Percentiles rank a stretch among this genome's conserved stretches.
Evolutionary conservation across 139 green algal genomes (phyloP).

Genomic region (Picochlorum sp.): DNA sequence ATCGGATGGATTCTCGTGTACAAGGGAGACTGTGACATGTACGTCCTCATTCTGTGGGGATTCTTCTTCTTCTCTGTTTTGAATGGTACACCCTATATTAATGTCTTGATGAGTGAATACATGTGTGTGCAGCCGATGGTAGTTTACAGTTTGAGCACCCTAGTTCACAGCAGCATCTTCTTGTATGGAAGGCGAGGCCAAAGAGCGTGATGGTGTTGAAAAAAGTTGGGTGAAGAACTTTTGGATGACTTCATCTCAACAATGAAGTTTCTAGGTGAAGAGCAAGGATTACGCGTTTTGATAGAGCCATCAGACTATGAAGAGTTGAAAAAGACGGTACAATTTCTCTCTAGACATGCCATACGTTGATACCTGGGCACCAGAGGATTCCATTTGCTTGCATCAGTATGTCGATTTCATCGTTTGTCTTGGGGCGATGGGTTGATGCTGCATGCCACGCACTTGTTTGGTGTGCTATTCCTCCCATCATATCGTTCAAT

Average conservation of each 20-base stretch:
- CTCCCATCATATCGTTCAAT: conserved; percentile 79
- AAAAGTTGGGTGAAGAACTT: conserved; percentile 88
- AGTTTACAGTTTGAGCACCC: conserved; percentile 82
- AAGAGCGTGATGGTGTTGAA: conserved; percentile 90
- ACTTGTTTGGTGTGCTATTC: conserved; percentile 62
- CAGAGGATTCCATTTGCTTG: conserved; percentile 23
- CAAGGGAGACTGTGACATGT: conserved; percentile 82
- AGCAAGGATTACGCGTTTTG: conserved; percentile 70
- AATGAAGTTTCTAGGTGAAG: conserved; percentile 53
- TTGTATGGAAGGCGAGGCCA: conserved; percentile 86
- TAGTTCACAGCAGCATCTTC: conserved; percentile 91
- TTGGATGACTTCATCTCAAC: conserved; percentile 52
- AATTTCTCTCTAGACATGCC: background rate
- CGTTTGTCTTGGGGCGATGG: conserved; percentile 94
- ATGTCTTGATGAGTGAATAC: background rate
- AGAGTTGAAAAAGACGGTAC: conserved; percentile 12
- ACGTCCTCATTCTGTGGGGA: background rate
- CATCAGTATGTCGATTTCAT: conserved; percentile 87
- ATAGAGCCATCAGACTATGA: conserved; percentile 77
- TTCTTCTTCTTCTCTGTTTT: background rate
- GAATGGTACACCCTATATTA: background rate
- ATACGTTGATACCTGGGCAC: conserved; percentile 51
- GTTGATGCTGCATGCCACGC: conserved; percentile 86
- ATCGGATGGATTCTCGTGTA: conserved; percentile 90
- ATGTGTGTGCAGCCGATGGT: conserved; percentile 42